phyloP scores from a whole-genome alignment of 805 yeast genomes.

The Pichia cabralensis region DNA sequence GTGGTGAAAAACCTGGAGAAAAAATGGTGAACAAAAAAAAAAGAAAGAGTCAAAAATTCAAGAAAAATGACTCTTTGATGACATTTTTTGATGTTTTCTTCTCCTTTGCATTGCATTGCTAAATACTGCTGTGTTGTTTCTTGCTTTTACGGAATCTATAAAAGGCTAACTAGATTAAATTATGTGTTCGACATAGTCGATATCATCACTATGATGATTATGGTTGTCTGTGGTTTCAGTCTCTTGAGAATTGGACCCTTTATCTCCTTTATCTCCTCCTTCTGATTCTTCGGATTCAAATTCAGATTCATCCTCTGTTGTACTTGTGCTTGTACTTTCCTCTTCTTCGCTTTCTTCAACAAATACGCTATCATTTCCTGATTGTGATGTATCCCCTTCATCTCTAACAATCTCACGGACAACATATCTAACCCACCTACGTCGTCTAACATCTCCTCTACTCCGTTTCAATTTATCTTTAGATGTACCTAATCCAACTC shows the following conservation, averaged over 20 bases:
- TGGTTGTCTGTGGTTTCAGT: no score
- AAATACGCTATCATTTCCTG: background rate
- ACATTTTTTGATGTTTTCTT: no score
- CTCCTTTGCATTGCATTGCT: no score
- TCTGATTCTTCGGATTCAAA: background rate
- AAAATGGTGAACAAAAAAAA: no score
- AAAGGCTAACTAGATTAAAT: no score
- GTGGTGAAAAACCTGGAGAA: no score
- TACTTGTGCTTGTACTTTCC: slow-evolving; percentile 3
- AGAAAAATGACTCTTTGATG: no score
- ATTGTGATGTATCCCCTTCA: background rate
- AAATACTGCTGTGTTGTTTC: no score
- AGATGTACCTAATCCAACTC: slow-evolving; percentile 14
- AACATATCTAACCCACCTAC: slow-evolving; percentile 55
- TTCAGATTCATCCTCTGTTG: no score
- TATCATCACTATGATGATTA: background rate
- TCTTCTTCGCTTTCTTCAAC: background rate
- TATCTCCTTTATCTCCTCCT: background rate
- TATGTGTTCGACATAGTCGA: no score
- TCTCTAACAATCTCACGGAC: slow-evolving; percentile 14
- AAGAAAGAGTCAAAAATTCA: no score
- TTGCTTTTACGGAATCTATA: no score
- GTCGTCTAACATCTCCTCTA: slow-evolving; percentile 43
- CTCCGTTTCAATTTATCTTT: slow-evolving; percentile 10
- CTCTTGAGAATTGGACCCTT: background rate